Base-by-base conservation (phyloP, 2,329 filamentous ascomycete species). In the Ophiostoma populinum region DNA sequence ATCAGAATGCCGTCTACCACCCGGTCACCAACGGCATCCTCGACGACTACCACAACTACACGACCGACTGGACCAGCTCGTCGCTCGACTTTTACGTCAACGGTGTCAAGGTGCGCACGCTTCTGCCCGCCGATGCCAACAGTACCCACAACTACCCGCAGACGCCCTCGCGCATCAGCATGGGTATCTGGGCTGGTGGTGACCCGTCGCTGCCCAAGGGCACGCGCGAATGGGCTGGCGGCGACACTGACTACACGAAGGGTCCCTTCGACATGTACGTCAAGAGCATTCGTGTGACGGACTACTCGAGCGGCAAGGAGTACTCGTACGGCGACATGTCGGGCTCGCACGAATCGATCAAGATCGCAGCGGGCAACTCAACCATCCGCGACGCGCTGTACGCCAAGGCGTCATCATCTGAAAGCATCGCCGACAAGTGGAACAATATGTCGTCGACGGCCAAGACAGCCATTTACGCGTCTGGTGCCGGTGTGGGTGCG, bases 11-110 rank as follows among this genome's bases (percentile, higher is more conserved):
- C 42, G 61, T 61, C 28, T 70, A 72, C 51, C 65, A 78, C 47
- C 52, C 57, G 8, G 55, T 69, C 34, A 51, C 70, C 7, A 55
- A 62, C 18, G 61, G 62, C 44, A 64, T 70, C 27, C 69, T 69
- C 47, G 57, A 61, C 32, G 67, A 70, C 36, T 77, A 65, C 51
- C 77, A 82, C 62, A 83, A 80, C 51, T 86, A 85, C 55, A 79
- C 76, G n/a, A 62, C 72, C 20, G 61, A 72, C 44, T 86, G 80
- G 80, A 82, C 73, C 16, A 58, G 67, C 42, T 69, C 77, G 2
- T 56, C 62, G 38, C 56, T 85, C 13, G 63, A 73, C 40, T 86
- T 70, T 65, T 70, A 65, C 47, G 72, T 90, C 36, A 80, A 92
- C 46, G 72, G 72, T 44, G 57, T 58, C 7, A 61, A 67, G 5